Evolutionary conservation across 345 rosid genomes (phyloP), one percentile per base, ranked within the genome.

Genomic region (Melaleuca alternifolia): DNA sequence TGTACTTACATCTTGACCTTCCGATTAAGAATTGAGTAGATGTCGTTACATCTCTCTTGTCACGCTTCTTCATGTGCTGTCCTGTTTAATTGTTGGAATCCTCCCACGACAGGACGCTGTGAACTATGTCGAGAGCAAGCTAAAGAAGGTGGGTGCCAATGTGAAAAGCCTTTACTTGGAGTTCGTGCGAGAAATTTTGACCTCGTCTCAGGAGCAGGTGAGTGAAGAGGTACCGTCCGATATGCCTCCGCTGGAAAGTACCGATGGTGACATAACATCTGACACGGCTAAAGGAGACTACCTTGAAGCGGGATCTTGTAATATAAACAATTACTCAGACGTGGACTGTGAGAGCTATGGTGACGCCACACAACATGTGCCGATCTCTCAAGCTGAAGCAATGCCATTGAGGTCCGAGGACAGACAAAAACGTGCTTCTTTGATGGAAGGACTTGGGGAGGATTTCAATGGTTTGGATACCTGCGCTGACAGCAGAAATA

Each of bases 131-230:
- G 86, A 82, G n/a, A 86, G 85, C 86, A 84, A 83, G 83, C 53
- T 88, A 84, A 87, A 86, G 85, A 71, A 86, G 9, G 88, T 88
- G 21, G 85, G 92, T 87, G 83, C 88, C 33, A 85, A 86, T 85
- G 87, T 90, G 56, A 84, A 83, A 85, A 81, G 90, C 81, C 76
- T 91, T 82, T 93, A 87, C 84, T 20, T 85, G 28, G 89, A 88
- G 16, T 10, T 91, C 24, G 84, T 89, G 82, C 62, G 65, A 76
- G 92, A 91, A 16, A 84, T 86, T 83, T 53, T 85, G 57, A 85
- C 82, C 61, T 33, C 85, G 28, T 76, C 85, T 51, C 54, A 50
- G 54, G 82, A 30, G 23, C 79, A 65, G 79, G 79, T 6, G 24
- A 65, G 79, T 33, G 79, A 33, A 65, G 79, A 65, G 46, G 79